Conservation (phyloP, 305 asterid genomes). For the Vinca major region DNA sequence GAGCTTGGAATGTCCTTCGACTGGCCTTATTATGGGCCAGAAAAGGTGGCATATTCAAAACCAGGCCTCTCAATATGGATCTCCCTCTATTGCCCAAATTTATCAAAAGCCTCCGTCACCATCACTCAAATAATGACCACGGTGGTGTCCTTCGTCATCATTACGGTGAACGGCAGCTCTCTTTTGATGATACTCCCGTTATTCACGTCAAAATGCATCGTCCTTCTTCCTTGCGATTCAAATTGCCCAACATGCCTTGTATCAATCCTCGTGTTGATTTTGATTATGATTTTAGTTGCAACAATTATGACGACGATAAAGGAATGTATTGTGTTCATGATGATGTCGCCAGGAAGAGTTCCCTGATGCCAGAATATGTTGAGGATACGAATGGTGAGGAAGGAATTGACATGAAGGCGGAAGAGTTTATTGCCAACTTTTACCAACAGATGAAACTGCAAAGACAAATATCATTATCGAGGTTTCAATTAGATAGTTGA, state of each 20-base stretch:
- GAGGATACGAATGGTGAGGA: slow-evolving; percentile 26
- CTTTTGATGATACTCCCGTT: slow-evolving; percentile 57
- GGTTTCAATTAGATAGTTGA: slow-evolving; percentile 6
- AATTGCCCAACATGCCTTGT: slow-evolving; percentile 67
- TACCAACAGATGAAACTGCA: slow-evolving; percentile 63
- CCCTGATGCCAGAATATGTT: slow-evolving; percentile 9
- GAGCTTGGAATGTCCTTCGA: slow-evolving; percentile 52
- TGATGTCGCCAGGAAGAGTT: slow-evolving; percentile 20
- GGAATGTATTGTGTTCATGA: neutral
- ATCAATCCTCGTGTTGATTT: slow-evolving; percentile 48
- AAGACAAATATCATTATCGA: slow-evolving; percentile 36
- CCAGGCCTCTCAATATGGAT: slow-evolving; percentile 23
- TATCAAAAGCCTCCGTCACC: slow-evolving; percentile 26
- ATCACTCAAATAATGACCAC: slow-evolving; percentile 8
- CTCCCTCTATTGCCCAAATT: slow-evolving; percentile 28
- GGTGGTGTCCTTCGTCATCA: slow-evolving; percentile 25
- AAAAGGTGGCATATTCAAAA: slow-evolving; percentile 42
- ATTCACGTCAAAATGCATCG: slow-evolving; percentile 61
- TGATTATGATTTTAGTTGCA: slow-evolving; percentile 34
- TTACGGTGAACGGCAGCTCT: slow-evolving; percentile 64
- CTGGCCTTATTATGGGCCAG: slow-evolving; percentile 55
- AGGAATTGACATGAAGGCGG: slow-evolving; percentile 69
- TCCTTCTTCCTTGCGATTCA: slow-evolving; percentile 44
- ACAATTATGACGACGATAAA: neutral
- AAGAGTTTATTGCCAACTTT: slow-evolving; percentile 59